phyloP scores from a whole-genome alignment of 2,329 filamentous ascomycete genomes.

The Pestalotiopsis fici region DNA sequence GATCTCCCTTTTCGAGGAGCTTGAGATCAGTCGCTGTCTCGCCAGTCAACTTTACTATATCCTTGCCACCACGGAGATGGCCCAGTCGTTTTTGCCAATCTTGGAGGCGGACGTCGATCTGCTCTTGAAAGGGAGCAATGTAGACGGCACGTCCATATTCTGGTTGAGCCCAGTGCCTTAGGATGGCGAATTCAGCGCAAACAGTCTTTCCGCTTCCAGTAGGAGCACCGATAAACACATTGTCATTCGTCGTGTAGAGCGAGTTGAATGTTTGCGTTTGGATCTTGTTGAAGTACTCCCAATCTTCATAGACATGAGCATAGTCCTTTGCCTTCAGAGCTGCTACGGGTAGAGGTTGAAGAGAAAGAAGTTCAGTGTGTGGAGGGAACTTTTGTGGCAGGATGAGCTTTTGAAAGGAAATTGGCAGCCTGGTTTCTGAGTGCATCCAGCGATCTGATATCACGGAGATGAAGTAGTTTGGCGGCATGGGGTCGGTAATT shows the following conservation, averaged over 20 bases:
- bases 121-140: constrained; percentile 90
- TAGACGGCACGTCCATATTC: constrained; percentile 84
- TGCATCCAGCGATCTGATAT: constrained; percentile 98
- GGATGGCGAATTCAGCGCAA: constrained; percentile 89
- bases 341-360: constrained; percentile 87
- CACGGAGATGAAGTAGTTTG: constrained; percentile 96
- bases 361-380: constrained; percentile 86
- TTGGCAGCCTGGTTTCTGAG: constrained; percentile 87
- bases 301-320: constrained; percentile 76
- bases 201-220: constrained; percentile 96
- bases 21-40: constrained; percentile 91
- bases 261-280: constrained; percentile 98
- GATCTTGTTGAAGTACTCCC: constrained; percentile 92
- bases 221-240: constrained; percentile 89
- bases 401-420: constrained; percentile 93
- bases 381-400: constrained; percentile 94
- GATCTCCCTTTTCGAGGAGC: constrained; percentile 81
- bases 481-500: constrained; percentile 96
- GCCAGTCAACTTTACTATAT: constrained; percentile 89
- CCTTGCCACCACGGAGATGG: constrained; percentile 77
- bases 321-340: constrained; percentile 87
- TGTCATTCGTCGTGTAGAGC: constrained; percentile 86
- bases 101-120: constrained; percentile 78
- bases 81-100: constrained; percentile 84
- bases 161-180: constrained; percentile 80